A percentile compares a stretch with the other conserved stretches of the same genome.
phyloP scores from a whole-genome alignment of 805 yeast species.

The Ogataea thermomethanolica region DNA sequence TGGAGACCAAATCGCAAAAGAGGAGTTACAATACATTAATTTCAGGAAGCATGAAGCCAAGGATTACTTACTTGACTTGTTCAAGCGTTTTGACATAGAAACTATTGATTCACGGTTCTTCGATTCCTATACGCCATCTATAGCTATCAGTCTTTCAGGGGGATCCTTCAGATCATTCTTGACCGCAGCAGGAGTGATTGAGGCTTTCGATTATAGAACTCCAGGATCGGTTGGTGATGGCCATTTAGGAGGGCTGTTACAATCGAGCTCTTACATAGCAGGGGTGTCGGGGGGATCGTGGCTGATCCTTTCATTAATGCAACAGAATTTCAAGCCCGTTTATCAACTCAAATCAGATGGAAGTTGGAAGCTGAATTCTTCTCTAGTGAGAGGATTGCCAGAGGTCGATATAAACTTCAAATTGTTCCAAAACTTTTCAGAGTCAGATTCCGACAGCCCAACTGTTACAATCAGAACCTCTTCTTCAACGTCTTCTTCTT shows the following conservation, averaged over 20 bases:
- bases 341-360: slow-evolving; percentile 24
- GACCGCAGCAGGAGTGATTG: slow-evolving; percentile 51
- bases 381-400: slow-evolving; percentile 56
- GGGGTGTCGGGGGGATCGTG: slow-evolving; percentile 76
- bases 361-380: slow-evolving; percentile 43
- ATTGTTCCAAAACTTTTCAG: slow-evolving; percentile 2
- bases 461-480: slow-evolving; percentile 12
- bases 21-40: slow-evolving; percentile 9
- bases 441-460: slow-evolving; percentile 1
- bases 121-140: slow-evolving; percentile 14
- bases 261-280: slow-evolving; percentile 51
- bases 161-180: slow-evolving; percentile 61
- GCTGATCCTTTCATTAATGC: slow-evolving; percentile 50
- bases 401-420: slow-evolving; percentile 40
- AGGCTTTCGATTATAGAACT: slow-evolving; percentile 50
- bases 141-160: slow-evolving; percentile 46
- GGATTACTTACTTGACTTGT: slow-evolving; percentile 6
- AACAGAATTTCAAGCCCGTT: slow-evolving; percentile 38
- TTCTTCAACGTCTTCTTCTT: slow-evolving; percentile 13
- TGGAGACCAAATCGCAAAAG: slow-evolving; percentile 14
- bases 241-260: slow-evolving; percentile 51
- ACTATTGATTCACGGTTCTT: slow-evolving; percentile 7
- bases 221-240: slow-evolving; percentile 29
- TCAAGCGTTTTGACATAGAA: slow-evolving; percentile 13
- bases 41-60: slow-evolving; percentile 5